Evolutionary conservation across 2,329 filamentous ascomycete genomes (phyloP), one percentile per base, ranked within the genome.

Genomic region (Tolypocladium album): DNA sequence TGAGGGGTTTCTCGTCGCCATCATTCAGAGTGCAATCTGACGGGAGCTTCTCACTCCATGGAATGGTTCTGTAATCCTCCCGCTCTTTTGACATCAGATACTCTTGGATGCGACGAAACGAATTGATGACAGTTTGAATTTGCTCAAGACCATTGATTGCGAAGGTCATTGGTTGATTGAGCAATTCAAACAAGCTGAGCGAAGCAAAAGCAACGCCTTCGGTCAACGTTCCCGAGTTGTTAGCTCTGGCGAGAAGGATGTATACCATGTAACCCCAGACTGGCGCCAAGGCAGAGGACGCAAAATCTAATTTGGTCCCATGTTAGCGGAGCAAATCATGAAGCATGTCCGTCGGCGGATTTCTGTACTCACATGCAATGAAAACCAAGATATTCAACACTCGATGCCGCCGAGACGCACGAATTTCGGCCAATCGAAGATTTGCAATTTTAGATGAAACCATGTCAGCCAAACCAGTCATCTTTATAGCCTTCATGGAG

Each of bases 401-500:
- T 59, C 66, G 66, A 56, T 70, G 66, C 4, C 59, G 60, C 65
- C 67, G 55, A 69, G 67, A 58, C 68, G 63, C 61, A 67, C 64
- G 64, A 71, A 77, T 57, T 61, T 78, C 76, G 6, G 69, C 60
- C 1, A 71, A 62, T 20, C 76, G 67, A 7, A 76, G 67, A 40
- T 65, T 60, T 56, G 75, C 71, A 22, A 77, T 63, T 15, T 70
- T 69, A 7, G 61, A 53, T 0, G 68, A 67, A 22, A 76, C 62
- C 20, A 66, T 67, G 31, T 71, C 67, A 13, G 71, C 71, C 27
- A 78, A 64, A 0, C 76, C 76, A 59, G 71, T 72, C 70, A 78
- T 75, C 61, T 76, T 77, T 56, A 78, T 67, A 13, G 71, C 70
- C 60, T 77, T 78, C 68, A 78, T 76, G 2, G 61, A 60, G 8